Conservation (phyloP, 2,329 filamentous ascomycete genomes). For the Colletotrichum tabaci region DNA sequence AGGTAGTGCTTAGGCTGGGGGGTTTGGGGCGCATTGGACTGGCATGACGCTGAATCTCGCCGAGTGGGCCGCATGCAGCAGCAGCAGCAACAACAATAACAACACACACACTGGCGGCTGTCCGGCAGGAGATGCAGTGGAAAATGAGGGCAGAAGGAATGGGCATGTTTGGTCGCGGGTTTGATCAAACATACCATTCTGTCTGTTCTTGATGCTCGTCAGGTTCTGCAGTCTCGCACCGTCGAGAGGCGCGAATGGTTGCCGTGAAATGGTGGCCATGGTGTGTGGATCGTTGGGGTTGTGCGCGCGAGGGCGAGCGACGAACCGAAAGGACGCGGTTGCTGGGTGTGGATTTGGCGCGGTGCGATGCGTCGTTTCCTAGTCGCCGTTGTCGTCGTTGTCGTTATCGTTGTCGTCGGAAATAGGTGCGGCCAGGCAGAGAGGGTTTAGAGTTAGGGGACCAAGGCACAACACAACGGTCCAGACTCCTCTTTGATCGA, state of each 20-base stretch:
- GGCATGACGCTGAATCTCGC: background rate
- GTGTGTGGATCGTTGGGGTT: constrained; percentile 44
- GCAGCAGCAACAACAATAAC: background rate
- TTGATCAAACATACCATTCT: constrained; percentile 72
- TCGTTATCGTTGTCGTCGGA: background rate
- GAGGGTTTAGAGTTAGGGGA: constrained; percentile 4
- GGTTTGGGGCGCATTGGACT: constrained; percentile 21
- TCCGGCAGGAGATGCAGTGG: background rate
- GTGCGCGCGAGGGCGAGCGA: constrained; percentile 23
- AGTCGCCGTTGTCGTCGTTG: too few species aligned
- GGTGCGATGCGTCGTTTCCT: background rate
- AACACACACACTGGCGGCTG: constrained; percentile 1
- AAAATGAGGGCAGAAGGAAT: background rate
- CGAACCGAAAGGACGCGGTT: constrained; percentile 22
- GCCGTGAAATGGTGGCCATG: constrained; percentile 73
- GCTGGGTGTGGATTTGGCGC: constrained; percentile 3
- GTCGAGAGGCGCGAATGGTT: constrained; percentile 83
- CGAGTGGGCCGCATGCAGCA: background rate
- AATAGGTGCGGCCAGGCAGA: constrained; percentile 9
- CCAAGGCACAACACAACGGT: constrained; percentile 4
- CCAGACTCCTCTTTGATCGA: constrained; percentile 30
- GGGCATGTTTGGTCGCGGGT: constrained; percentile 20
- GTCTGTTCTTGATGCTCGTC: constrained; percentile 83
- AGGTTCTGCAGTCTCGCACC: constrained; percentile 78
- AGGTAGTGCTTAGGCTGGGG: constrained; percentile 7